phyloP scores from a whole-genome alignment of 495 filamentous ascomycete species.

The Tetracladium marchalianum region DNA sequence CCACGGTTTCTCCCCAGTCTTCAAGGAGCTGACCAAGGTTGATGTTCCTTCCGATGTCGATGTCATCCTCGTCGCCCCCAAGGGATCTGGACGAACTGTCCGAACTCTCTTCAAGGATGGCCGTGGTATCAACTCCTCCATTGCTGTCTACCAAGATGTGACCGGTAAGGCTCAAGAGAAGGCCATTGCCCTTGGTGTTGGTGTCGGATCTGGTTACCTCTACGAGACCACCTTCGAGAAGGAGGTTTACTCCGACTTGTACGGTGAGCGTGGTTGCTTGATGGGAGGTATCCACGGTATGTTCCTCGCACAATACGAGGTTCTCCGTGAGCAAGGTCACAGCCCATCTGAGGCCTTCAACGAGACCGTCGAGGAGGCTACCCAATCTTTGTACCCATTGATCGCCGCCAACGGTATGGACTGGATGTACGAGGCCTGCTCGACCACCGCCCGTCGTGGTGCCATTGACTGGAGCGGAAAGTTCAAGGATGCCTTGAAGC shows the following conservation, averaged over 20 bases:
- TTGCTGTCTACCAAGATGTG: slow-evolving; percentile 97
- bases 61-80: slow-evolving; percentile 98
- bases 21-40: slow-evolving; percentile 98
- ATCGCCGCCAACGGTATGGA: slow-evolving; percentile 98
- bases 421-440: slow-evolving; percentile 99
- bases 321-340: slow-evolving; percentile 96
- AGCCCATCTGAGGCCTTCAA: slow-evolving; percentile 98
- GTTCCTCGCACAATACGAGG: slow-evolving; percentile 99
- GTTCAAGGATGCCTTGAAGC: slow-evolving; percentile 96
- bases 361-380: slow-evolving; percentile 99
- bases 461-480: slow-evolving; percentile 94
- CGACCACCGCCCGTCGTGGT: slow-evolving; percentile 93
- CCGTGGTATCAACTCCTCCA: slow-evolving; percentile 98
- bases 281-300: slow-evolving; percentile 99
- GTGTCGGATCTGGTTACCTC: slow-evolving; percentile 92
- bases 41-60: slow-evolving; percentile 91
- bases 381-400: slow-evolving; percentile 92
- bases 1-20: slow-evolving; percentile 99
- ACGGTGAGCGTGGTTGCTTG: slow-evolving; percentile 98
- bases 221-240: slow-evolving; percentile 99
- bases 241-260: slow-evolving; percentile 98
- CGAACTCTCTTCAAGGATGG: slow-evolving; percentile 95
- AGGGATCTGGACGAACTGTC: slow-evolving; percentile 97
- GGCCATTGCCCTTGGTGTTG: slow-evolving; percentile 93
- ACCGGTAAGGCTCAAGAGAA: slow-evolving; percentile 97